A percentile compares a stretch with the other conserved stretches of the same genome.
phyloP scores from a whole-genome alignment of 1,284 basidiomycete species.

The Gomphus bonarii region DNA sequence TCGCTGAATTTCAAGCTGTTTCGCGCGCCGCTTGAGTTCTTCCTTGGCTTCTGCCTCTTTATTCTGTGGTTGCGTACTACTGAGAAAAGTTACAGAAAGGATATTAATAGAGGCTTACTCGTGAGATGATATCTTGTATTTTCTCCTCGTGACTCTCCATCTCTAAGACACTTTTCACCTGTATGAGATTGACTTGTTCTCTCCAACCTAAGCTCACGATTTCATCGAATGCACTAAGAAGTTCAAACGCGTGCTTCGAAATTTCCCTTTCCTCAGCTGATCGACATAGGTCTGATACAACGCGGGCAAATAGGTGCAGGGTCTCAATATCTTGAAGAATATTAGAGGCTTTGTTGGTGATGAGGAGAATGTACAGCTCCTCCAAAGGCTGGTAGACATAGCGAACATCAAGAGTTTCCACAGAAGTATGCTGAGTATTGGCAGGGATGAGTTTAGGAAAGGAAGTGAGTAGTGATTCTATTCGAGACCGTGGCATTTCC shows the following conservation, averaged over 20 bases:
- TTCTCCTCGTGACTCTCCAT: conserved; percentile 99
- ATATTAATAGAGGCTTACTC: conserved; percentile 39
- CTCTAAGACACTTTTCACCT: conserved; percentile 88
- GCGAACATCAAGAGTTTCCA: conserved; percentile 87
- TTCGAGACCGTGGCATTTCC: conserved; percentile 85
- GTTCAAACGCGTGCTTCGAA: conserved; percentile 85
- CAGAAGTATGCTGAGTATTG: conserved; percentile 94
- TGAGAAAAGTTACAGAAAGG: not conserved
- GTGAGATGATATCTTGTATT: conserved; percentile 97
- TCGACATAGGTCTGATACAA: conserved; percentile 88
- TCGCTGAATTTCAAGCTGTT: conserved; percentile 97
- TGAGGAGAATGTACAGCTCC: conserved; percentile 94
- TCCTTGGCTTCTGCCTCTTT: conserved; percentile 99
- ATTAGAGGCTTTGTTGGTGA: conserved; percentile 97
- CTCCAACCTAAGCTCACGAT: conserved; percentile 91
- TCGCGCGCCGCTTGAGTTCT: conserved; percentile 95
- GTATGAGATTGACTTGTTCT: conserved; percentile 87
- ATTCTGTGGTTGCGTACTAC: conserved; percentile 44
- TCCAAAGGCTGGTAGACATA: conserved; percentile 99
- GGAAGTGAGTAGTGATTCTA: conserved; percentile 91
- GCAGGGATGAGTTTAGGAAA: conserved; percentile 98
- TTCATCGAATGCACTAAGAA: conserved; percentile 95
- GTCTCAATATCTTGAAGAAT: conserved; percentile 98
- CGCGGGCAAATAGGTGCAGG: conserved; percentile 86
- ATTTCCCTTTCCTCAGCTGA: conserved; percentile 88